Base-by-base conservation (phyloP, 345 rosid species). In the Brassica nigra region DNA sequence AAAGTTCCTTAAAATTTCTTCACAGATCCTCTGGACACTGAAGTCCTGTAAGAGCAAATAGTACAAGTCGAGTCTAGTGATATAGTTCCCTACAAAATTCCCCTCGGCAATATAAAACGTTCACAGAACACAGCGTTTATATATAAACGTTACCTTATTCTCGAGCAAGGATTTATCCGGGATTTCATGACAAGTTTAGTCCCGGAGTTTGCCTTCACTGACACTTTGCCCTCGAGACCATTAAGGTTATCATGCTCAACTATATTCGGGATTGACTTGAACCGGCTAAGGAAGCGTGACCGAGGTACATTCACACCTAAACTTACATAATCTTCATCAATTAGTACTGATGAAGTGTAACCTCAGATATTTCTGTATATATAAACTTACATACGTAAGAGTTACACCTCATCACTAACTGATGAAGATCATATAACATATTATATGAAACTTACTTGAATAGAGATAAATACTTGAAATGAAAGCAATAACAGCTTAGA, bases 191-290 rank as follows among this genome's bases (percentile, higher is more conserved):
- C 27, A 86, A 94, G 66, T 74, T 90, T 90, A 37, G 79, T 86
- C 55, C 93, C 96, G 15, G 92, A 12, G 76, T 88, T 88, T 55
- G 92, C 97, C 3, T 75, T 73, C 49, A 94, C 83, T n/a, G 57
- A 84, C 78, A 89, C 92, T 83, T 92, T 94, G n/a, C 71, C 98
- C 94, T 90, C 90, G 81, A 94, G 92, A 68, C 76, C 83, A 65
- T 89, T 90, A 64, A 94, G 92, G 83, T 89, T 87, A 58, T 34
- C 8, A 34, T 6, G 37, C 37, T 34, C 37, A 34, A 34, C 7
- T 34, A 34, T 34, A 34, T 8, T 34, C 37, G 37, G 37, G 9
- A 34, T 34, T 8, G 37, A 34, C 37, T 34, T 34, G 37, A 34
- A 34, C 37, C 37, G 37, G 37, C 37, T 34, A 34, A 34, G 90